phyloP scores from a whole-genome alignment of 768 basidiomycete species.

The Naganishia vishniacii region DNA sequence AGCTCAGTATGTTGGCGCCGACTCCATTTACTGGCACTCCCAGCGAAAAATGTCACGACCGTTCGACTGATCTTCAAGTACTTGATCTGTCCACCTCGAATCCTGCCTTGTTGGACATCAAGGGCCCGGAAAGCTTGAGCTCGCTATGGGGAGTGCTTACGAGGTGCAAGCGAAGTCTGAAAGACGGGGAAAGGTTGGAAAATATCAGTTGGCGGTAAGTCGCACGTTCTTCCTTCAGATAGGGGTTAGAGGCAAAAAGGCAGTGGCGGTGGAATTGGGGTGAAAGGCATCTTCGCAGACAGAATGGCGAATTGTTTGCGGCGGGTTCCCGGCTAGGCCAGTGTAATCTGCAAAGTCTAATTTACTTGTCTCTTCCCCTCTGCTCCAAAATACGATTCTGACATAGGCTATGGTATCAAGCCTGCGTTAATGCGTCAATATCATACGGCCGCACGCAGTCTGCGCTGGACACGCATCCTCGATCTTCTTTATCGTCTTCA shows the following conservation, averaged over 20 bases:
- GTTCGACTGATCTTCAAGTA: neutral
- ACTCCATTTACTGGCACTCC: no score
- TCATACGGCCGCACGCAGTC: constrained; percentile 14
- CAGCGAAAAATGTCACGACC: neutral
- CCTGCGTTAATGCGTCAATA: constrained; percentile 24
- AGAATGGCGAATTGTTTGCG: no score
- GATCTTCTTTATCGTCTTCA: neutral
- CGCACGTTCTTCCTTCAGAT: neutral
- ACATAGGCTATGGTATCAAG: constrained; percentile 27
- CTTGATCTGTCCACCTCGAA: constrained; percentile 12
- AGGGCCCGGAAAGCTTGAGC: constrained; percentile 25
- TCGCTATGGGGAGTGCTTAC: constrained; percentile 26
- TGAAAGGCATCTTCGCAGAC: no score
- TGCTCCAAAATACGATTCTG: neutral
- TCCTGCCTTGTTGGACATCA: constrained; percentile 13
- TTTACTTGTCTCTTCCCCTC: neutral
- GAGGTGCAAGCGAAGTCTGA: constrained; percentile 22
- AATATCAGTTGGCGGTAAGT: constrained; percentile 29
- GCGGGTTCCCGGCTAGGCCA: neutral
- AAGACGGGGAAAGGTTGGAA: constrained; percentile 27
- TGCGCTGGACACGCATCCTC: constrained; percentile 1
- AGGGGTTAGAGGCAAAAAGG: neutral
- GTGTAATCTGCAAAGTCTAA: neutral
- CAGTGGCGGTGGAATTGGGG: neutral
- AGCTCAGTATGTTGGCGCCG: neutral